Evolutionary conservation across 75 land plant genomes (phyloP).

Genomic region (Cupressus sempervirens): DNA sequence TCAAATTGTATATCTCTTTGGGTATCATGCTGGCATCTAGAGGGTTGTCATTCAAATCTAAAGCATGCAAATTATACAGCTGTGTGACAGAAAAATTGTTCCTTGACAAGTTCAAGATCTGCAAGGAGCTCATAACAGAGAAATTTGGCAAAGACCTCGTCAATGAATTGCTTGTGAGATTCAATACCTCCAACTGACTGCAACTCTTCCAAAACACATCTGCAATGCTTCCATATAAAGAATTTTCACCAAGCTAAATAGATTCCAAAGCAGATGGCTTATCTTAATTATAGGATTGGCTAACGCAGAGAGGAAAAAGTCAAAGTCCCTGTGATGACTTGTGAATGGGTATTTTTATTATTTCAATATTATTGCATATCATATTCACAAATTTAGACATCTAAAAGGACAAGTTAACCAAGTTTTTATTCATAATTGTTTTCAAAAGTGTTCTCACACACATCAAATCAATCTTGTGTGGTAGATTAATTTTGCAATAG

Average conservation of each 20-base stretch:
- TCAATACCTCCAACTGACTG: constrained; percentile 33
- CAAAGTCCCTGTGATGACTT: no score
- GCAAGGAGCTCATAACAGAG: not conserved
- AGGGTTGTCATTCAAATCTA: constrained; percentile 40
- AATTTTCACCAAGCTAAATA: constrained; percentile 48
- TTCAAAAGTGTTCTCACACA: no score
- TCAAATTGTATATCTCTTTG: constrained; percentile 6
- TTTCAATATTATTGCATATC: no score
- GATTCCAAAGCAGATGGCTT: constrained; percentile 29
- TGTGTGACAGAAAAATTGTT: constrained; percentile 23
- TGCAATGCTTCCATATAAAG: constrained; percentile 30
- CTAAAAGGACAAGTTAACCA: no score
- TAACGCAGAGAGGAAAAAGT: no score
- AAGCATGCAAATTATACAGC: constrained; percentile 8
- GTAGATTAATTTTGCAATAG: no score
- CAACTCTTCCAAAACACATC: constrained; percentile 22
- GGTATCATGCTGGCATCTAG: constrained; percentile 4
- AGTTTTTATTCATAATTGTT: no score
- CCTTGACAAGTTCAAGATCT: constrained; percentile 19
- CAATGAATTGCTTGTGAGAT: constrained; percentile 54
- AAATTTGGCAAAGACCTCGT: constrained; percentile 32
- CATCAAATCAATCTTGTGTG: no score
- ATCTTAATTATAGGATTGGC: no score
- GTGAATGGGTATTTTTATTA: no score
- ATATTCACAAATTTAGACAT: no score